phyloP scores from a whole-genome alignment of 2,329 filamentous ascomycete species.

The Paracorniculantispora psalliotae region DNA sequence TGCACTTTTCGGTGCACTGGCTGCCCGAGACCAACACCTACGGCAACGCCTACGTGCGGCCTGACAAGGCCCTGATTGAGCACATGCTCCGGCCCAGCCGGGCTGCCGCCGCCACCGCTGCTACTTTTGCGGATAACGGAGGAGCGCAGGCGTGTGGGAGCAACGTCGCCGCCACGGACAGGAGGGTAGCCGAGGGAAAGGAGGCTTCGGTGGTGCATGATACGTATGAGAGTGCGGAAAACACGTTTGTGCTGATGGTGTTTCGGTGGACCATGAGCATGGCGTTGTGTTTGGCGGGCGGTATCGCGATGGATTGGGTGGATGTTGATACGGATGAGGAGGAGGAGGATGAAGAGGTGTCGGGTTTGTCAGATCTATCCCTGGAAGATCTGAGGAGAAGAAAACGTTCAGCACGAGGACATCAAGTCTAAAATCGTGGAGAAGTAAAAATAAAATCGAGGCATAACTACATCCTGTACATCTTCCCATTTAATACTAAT shows the following conservation, averaged over 20 bases:
- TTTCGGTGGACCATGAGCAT: not conserved
- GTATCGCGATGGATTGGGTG: not conserved
- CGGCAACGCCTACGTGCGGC: not conserved
- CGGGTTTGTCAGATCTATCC: too few species aligned
- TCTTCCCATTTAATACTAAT: too few species aligned
- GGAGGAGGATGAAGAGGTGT: too few species aligned
- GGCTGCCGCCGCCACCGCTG: too few species aligned
- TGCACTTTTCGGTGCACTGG: not conserved
- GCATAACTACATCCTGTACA: too few species aligned
- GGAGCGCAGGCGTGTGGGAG: too few species aligned
- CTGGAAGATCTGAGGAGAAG: too few species aligned
- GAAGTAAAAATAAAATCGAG: too few species aligned
- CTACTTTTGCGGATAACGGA: too few species aligned
- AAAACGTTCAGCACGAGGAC: too few species aligned
- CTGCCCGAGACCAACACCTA: not conserved
- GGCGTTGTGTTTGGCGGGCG: not conserved
- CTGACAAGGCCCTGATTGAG: not conserved
- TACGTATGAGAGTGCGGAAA: not conserved
- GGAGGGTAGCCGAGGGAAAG: not conserved
- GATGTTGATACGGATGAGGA: not conserved
- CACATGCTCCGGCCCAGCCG: not conserved
- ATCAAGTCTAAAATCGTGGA: too few species aligned
- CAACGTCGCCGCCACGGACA: too few species aligned
- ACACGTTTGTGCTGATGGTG: not conserved
- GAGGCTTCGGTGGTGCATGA: not conserved